Conservation (phyloP, 257 asterid genomes). For the Penstemon newberryi region DNA sequence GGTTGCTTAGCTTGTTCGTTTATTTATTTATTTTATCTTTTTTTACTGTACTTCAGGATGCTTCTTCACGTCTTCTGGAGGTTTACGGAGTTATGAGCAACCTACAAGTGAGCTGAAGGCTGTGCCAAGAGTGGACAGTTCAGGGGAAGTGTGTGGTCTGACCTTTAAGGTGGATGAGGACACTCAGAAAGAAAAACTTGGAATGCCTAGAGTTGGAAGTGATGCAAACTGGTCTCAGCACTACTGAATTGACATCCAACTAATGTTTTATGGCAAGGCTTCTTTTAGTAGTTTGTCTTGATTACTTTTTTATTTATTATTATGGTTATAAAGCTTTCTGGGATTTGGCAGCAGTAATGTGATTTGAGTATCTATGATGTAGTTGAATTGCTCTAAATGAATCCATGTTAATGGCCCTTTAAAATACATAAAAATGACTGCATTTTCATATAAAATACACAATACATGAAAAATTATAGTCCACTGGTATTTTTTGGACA, state of each 20-base stretch:
- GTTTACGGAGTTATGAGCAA: slow-evolving; percentile 20
- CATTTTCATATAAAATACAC: background rate
- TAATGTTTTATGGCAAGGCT: slow-evolving; percentile 23
- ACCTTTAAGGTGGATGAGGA: slow-evolving; percentile 75
- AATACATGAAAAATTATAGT: background rate
- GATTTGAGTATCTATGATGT: too few species aligned
- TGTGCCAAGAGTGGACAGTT: slow-evolving; percentile 76
- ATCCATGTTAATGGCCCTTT: slow-evolving; percentile 30
- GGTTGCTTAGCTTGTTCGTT: background rate
- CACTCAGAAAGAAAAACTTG: slow-evolving; percentile 51
- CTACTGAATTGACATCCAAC: slow-evolving; percentile 42
- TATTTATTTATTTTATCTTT: background rate
- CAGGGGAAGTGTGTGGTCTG: slow-evolving; percentile 81
- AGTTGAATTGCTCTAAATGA: background rate
- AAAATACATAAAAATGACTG: background rate
- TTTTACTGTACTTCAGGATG: slow-evolving; percentile 7
- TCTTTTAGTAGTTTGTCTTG: slow-evolving; percentile 24
- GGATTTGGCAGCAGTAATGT: too few species aligned
- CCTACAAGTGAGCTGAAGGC: slow-evolving; percentile 22
- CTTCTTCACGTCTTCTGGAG: slow-evolving; percentile 21
- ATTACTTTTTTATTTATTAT: background rate
- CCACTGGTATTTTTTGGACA: background rate
- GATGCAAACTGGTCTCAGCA: slow-evolving; percentile 87
- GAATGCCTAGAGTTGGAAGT: slow-evolving; percentile 91
- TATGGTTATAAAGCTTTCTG: background rate